Conservation (phyloP, 1,284 basidiomycete species). For the Apiotrichum akiyoshidainum region DNA sequence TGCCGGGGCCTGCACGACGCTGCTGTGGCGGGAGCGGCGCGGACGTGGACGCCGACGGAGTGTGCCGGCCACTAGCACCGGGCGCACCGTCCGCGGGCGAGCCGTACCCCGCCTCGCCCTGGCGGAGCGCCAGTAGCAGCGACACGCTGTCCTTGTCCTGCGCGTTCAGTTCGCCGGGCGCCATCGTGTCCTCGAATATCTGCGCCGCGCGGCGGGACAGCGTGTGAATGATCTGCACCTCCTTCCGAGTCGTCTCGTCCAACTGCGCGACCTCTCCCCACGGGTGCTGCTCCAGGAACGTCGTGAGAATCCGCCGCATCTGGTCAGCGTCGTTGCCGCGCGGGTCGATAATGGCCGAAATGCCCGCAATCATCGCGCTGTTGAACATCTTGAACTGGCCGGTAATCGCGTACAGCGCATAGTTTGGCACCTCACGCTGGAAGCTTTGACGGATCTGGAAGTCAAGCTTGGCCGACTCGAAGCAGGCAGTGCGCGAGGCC, state of each 20-base stretch:
- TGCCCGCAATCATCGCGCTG: conserved; percentile 51
- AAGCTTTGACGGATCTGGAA: conserved; percentile 47
- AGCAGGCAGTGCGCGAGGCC: conserved; percentile 44
- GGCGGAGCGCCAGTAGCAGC: conserved; percentile 44
- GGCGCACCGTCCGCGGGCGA: background rate
- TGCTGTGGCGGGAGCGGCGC: background rate
- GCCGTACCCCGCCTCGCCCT: conserved; percentile 24
- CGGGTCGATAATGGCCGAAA: conserved; percentile 50
- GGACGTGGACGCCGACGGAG: background rate
- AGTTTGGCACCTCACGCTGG: conserved; percentile 41
- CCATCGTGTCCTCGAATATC: conserved; percentile 46
- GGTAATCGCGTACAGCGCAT: conserved; percentile 29
- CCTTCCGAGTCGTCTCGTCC: conserved; percentile 50
- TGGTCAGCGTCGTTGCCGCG: conserved; percentile 44
- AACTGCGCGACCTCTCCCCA: conserved; percentile 38
- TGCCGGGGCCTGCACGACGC: too few relatives aligned
- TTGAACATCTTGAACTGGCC: conserved; percentile 50
- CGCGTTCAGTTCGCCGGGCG: conserved; percentile 38
- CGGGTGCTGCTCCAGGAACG: conserved; percentile 49
- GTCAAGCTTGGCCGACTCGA: conserved; percentile 49
- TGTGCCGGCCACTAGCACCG: background rate
- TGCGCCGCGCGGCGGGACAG: conserved; percentile 45
- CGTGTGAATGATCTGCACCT: conserved; percentile 50
- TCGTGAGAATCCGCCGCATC: conserved; percentile 48
- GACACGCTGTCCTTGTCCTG: conserved; percentile 46